These are phyloP conservation scores for Neonectria hederae DNA, from an alignment of 2,329 filamentous ascomycete genomes.

Conservation along the genomic window DNA sequence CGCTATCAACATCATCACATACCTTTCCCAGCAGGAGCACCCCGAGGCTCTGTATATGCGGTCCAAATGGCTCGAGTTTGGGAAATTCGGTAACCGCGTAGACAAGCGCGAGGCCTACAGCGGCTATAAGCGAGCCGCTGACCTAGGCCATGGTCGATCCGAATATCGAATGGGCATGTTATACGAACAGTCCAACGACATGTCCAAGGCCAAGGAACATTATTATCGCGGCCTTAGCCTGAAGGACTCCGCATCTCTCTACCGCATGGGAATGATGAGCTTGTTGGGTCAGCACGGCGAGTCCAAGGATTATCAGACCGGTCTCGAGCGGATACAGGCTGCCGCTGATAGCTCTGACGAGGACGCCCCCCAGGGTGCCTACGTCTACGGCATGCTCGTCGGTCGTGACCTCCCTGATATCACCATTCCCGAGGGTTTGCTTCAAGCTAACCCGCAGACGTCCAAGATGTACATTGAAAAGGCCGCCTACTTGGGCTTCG, in stretches of 20 bases:
- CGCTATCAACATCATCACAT: conserved; percentile 89
- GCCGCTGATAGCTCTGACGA: conserved; percentile 92
- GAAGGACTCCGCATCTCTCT: conserved; percentile 86
- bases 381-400: conserved; percentile 94
- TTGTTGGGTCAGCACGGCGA: conserved; percentile 93
- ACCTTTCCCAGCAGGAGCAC: conserved; percentile 89
- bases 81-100: conserved; percentile 88
- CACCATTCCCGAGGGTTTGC: conserved; percentile 73
- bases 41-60: conserved; percentile 94
- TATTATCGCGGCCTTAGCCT: conserved; percentile 83
- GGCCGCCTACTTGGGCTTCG: conserved; percentile 93
- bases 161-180: conserved; percentile 99
- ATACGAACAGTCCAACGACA: conserved; percentile 94
- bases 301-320: conserved; percentile 79
- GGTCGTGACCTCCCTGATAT: conserved; percentile 93
- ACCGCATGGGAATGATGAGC: conserved; percentile 97
- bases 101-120: conserved; percentile 96
- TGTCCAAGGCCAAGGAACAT: conserved; percentile 88
- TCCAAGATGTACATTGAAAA: conserved; percentile 94
- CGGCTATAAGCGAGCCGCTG: conserved; percentile 85
- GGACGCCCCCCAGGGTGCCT: conserved; percentile 95
- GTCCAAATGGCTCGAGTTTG: conserved; percentile 98
- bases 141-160: conserved; percentile 85
- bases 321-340: conserved; percentile 82
- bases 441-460: conserved; percentile 76